phyloP scores from a whole-genome alignment of 352 stramenopile species.

The Phytophthora vignae region DNA sequence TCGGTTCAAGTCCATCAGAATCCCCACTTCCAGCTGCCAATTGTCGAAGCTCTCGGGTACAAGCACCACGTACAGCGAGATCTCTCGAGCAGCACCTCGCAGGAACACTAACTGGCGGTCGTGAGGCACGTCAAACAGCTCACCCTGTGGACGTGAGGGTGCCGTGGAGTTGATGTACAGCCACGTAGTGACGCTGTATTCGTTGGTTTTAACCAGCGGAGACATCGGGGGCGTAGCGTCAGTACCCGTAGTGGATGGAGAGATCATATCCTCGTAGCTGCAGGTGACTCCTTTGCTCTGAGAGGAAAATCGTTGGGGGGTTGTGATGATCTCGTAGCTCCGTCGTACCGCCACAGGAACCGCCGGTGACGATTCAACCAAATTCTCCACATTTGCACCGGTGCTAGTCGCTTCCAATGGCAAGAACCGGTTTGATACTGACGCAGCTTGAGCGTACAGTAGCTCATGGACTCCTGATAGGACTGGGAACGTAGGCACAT shows the following conservation, averaged over 20 bases:
- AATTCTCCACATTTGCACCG: background rate
- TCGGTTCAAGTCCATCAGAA: conserved; percentile 42
- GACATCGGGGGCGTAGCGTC: conserved; percentile 47
- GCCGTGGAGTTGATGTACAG: conserved; percentile 58
- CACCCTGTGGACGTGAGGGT: background rate
- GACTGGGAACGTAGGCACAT: conserved; percentile 32
- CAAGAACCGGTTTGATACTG: conserved; percentile 27
- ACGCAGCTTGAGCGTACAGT: conserved; percentile 33
- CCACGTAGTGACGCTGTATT: conserved; percentile 92
- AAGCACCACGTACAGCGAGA: conserved; percentile 70
- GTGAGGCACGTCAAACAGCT: conserved; percentile 12
- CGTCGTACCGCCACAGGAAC: conserved; percentile 34
- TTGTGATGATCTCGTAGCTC: conserved; percentile 81
- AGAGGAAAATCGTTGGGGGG: conserved; percentile 62
- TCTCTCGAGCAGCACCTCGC: conserved; percentile 67
- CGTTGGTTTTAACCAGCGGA: conserved; percentile 65
- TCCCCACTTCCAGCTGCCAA: conserved; percentile 72
- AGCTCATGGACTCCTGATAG: conserved; percentile 29
- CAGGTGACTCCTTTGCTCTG: conserved; percentile 67
- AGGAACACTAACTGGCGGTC: conserved; percentile 75
- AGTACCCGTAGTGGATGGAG: conserved; percentile 5
- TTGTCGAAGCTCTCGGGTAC: conserved; percentile 48
- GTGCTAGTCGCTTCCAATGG: background rate
- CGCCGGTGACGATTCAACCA: background rate
- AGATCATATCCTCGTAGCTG: conserved; percentile 63